Base-by-base conservation (phyloP, 371 early-diverging fungal genomes). In the Blakeslea trispora region DNA sequence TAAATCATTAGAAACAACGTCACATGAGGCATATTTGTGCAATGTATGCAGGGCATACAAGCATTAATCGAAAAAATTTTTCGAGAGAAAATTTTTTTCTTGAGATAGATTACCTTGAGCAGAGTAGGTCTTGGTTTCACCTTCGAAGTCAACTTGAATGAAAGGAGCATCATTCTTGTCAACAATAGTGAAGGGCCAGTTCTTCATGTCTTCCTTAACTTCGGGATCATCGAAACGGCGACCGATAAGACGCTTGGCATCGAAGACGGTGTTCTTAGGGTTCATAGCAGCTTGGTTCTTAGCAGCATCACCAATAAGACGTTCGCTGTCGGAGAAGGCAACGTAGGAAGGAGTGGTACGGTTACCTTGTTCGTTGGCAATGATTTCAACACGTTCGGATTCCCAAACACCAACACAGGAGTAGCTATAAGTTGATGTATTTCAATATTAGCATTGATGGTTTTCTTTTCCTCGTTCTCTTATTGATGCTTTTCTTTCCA, bases 191-290 rank as follows among this genome's bases (percentile, higher is more conserved):
- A 90, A 90, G 40, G 91, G 88, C 82, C 93, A 91, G 81, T 87
- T 89, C 81, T 88, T 90, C 82, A 91, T 89, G 78, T 94, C 95
- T 55, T 87, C 72, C 76, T 92, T 83, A 53, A 95, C 89, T 64
- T 90, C 92, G 55, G 78, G 67, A 69, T 95, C 96, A 59, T 81
- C 84, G 75, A 91, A 93, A 61, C 91, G 91, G 67, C 95, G 89
- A 83, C 96, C 96, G 70, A 98, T 94, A 31, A 94, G 82, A 83
- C 96, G 93, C 85, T 95, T 97, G 67, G 91, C 94, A 73, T 94
- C 94, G 75, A 93, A 97, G 53, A 96, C 89, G 61, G 92, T 93
- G 77, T 91, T 91, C 69, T 77, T 72, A 50, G 87, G 88, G 79
- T 89, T 87, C 87, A 89, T 83, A 50, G 89, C 87, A 55, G 81